Evolutionary conservation across 306 rosid species (phyloP).

Genomic region (Trifolium repens): DNA sequence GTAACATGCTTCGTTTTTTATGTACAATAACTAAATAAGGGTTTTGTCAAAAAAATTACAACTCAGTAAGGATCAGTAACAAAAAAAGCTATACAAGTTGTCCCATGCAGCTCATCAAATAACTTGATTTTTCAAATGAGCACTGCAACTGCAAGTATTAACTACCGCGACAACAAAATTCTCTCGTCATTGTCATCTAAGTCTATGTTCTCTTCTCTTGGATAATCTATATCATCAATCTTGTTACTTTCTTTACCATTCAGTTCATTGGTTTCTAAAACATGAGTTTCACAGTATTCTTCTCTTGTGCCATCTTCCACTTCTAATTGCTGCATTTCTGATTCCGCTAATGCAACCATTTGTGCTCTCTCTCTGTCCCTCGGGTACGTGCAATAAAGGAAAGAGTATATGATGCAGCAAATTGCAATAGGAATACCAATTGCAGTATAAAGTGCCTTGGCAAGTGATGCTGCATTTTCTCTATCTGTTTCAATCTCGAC

Average conservation of each 20-base stretch:
- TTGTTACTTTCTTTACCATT: slow-evolving; percentile 36
- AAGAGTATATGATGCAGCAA: slow-evolving; percentile 67
- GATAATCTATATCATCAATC: slow-evolving; percentile 27
- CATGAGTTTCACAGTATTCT: slow-evolving; percentile 32
- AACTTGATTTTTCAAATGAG: background rate
- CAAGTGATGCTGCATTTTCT: slow-evolving; percentile 78
- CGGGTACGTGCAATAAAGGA: slow-evolving; percentile 77
- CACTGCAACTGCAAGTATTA: background rate
- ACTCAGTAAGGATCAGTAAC: background rate
- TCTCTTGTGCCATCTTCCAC: slow-evolving; percentile 34
- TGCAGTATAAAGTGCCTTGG: slow-evolving; percentile 79
- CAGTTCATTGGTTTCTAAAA: slow-evolving; percentile 33
- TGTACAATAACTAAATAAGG: background rate
- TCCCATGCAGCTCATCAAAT: background rate
- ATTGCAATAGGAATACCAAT: slow-evolving; percentile 70
- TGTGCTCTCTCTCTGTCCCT: slow-evolving; percentile 76
- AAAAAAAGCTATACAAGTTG: background rate
- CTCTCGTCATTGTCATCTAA: slow-evolving; percentile 53
- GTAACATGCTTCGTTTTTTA: background rate
- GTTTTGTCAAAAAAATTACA: too few relatives aligned
- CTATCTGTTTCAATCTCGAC: slow-evolving; percentile 61
- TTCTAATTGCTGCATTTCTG: slow-evolving; percentile 60
- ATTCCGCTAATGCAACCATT: slow-evolving; percentile 57
- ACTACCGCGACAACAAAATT: slow-evolving; percentile 48
- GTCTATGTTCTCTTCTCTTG: slow-evolving; percentile 37